Percentiles rank a stretch among this genome's conserved stretches.
These are phyloP conservation scores for Claviceps sp. DNA, from an alignment of 2,329 filamentous ascomycete genomes.

Conservation along the genomic window DNA sequence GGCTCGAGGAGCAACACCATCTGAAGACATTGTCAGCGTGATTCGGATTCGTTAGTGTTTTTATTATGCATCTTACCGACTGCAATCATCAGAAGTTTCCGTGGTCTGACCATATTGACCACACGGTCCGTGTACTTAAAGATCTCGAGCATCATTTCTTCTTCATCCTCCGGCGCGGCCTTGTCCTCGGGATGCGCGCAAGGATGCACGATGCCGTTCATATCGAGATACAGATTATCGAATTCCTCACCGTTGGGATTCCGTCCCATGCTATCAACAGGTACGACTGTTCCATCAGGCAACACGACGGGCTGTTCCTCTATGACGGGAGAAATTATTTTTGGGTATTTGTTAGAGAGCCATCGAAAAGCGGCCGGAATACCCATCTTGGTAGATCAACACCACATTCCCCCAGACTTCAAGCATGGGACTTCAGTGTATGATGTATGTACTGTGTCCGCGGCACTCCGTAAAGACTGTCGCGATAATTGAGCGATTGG, in stretches of 20 bases:
- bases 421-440: neutral
- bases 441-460: too few species aligned
- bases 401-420: neutral
- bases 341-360: slow-evolving; percentile 93
- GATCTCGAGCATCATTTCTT: slow-evolving; percentile 98
- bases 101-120: slow-evolving; percentile 94
- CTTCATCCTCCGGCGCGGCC: slow-evolving; percentile 81
- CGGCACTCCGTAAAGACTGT: too few species aligned
- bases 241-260: slow-evolving; percentile 98
- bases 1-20: slow-evolving; percentile 91
- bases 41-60: neutral
- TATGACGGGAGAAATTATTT: slow-evolving; percentile 84
- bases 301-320: slow-evolving; percentile 74
- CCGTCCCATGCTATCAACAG: slow-evolving; percentile 68
- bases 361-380: slow-evolving; percentile 91
- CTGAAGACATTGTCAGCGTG: slow-evolving; percentile 30
- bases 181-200: slow-evolving; percentile 95
- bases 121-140: slow-evolving; percentile 98
- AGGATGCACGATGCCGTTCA: slow-evolving; percentile 99
- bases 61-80: slow-evolving; percentile 49
- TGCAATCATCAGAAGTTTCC: slow-evolving; percentile 93
- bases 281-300: slow-evolving; percentile 67
- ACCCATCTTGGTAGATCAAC: slow-evolving; percentile 49
- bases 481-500: too few species aligned
- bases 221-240: slow-evolving; percentile 95